phyloP scores from a whole-genome alignment of 1,284 basidiomycete genomes.

The Phlebopus sp. region DNA sequence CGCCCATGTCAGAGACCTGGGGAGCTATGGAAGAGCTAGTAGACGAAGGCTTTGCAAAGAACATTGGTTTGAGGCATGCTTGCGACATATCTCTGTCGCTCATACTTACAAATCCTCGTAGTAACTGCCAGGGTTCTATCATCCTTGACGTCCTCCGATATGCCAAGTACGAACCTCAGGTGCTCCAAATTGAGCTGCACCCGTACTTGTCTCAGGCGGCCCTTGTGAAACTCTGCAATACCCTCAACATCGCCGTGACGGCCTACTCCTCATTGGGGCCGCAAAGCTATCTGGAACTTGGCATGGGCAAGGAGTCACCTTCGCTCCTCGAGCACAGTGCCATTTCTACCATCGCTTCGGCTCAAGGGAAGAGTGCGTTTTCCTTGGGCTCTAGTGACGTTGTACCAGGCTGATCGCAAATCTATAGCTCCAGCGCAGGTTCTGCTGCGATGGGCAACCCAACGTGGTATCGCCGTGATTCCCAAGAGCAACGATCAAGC shows the following conservation, averaged over 20 bases:
- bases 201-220: constrained; percentile 72
- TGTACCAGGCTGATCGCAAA: constrained; percentile 2
- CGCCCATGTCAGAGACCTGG: constrained; percentile 76
- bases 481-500: constrained; percentile 65
- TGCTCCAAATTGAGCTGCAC: constrained; percentile 77
- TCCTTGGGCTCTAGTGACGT: not conserved
- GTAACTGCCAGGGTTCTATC: constrained; percentile 64
- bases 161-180: constrained; percentile 67
- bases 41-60: constrained; percentile 65
- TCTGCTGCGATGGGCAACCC: constrained; percentile 76
- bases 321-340: constrained; percentile 54
- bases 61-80: constrained; percentile 60
- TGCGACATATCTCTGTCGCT: not conserved
- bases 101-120: constrained; percentile 25
- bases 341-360: constrained; percentile 47
- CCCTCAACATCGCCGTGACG: constrained; percentile 65
- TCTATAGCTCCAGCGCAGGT: constrained; percentile 56
- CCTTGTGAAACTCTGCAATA: constrained; percentile 58
- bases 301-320: constrained; percentile 46
- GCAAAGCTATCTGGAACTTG: constrained; percentile 66
- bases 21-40: constrained; percentile 71
- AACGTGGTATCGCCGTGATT: constrained; percentile 74
- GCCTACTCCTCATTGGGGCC: constrained; percentile 80
- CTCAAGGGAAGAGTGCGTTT: constrained; percentile 53
- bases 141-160: constrained; percentile 68